phyloP scores from a whole-genome alignment of 2,329 filamentous ascomycete genomes.

The Penicillium brasilianum region DNA sequence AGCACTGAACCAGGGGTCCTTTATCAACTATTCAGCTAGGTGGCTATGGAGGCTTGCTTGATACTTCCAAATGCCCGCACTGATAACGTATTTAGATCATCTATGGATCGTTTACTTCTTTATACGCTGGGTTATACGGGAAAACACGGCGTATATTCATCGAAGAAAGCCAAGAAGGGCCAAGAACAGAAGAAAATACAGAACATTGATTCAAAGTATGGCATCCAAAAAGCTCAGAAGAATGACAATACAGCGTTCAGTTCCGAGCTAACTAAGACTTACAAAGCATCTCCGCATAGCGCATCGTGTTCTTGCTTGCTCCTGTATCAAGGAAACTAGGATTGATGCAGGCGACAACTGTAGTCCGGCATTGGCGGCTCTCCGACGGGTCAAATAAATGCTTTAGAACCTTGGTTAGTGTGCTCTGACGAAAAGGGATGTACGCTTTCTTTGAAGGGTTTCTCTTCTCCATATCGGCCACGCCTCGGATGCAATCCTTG shows the following conservation, averaged over 20 bases:
- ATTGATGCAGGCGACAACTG: conserved; percentile 56
- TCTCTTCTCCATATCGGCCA: conserved; percentile 43
- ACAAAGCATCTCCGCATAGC: conserved; percentile 55
- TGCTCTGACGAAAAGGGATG: conserved; percentile 55
- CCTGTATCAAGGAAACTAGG: conserved; percentile 52
- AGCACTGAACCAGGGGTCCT: too few species aligned
- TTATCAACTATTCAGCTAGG: too few species aligned
- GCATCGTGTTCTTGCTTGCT: conserved; percentile 56
- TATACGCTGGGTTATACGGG: too few species aligned
- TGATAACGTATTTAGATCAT: too few species aligned
- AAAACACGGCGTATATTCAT: too few species aligned
- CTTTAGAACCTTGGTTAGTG: conserved; percentile 56
- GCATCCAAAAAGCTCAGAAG: conserved; percentile 1
- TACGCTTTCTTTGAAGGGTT: conserved; percentile 41
- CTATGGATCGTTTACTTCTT: too few species aligned
- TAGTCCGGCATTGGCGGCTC: conserved; percentile 49
- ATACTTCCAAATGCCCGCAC: too few species aligned
- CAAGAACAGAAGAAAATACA: too few species aligned
- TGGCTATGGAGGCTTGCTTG: too few species aligned
- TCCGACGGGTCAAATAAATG: conserved; percentile 55
- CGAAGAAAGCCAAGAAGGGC: too few species aligned
- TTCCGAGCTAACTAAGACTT: not conserved
- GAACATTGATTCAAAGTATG: too few species aligned
- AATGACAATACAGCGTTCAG: conserved; percentile 4
- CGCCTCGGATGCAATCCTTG: conserved; percentile 59